Evolutionary conservation across 192 early-diverging fungal genomes (phyloP).

Genomic region (Gryganskiella cystojenkinii): DNA sequence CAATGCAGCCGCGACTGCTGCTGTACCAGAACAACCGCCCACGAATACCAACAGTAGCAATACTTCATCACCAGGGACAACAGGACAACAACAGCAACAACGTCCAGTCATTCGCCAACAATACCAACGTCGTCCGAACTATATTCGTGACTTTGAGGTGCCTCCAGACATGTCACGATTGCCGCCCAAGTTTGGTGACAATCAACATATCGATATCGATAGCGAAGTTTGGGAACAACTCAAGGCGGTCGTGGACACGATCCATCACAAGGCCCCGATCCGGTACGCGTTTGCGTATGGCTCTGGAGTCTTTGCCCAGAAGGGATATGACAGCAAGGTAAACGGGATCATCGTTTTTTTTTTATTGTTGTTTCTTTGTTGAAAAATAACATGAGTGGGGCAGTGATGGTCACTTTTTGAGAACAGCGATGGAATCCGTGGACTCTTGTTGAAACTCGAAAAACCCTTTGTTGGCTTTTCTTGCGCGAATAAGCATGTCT

Average conservation of each 20-base stretch:
- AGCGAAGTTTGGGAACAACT: slow-evolving; percentile 60
- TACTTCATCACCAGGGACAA: not conserved
- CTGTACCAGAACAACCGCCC: not conserved
- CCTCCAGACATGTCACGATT: slow-evolving; percentile 50
- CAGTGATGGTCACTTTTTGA: too few species aligned
- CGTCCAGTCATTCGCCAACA: slow-evolving; percentile 1
- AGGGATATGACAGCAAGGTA: slow-evolving; percentile 77
- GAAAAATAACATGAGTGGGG: not conserved
- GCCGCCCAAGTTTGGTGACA: slow-evolving; percentile 67
- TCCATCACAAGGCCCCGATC: slow-evolving; percentile 64
- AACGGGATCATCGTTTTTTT: slow-evolving; percentile 8
- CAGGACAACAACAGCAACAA: slow-evolving; percentile 11
- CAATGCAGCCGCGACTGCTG: not conserved
- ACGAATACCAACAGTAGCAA: not conserved
- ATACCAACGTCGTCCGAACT: slow-evolving; percentile 43
- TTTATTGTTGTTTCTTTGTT: not conserved
- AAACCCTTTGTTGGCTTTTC: too few species aligned
- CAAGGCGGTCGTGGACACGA: slow-evolving; percentile 56
- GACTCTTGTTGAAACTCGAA: too few species aligned
- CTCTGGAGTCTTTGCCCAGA: slow-evolving; percentile 92
- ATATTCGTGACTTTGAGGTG: slow-evolving; percentile 47
- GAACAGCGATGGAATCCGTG: too few species aligned
- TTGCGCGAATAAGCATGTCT: too few species aligned
- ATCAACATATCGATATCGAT: slow-evolving; percentile 69
- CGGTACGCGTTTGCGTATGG: slow-evolving; percentile 96